Conservation (phyloP, 345 rosid species). For the Sonneratia caseolaris region DNA sequence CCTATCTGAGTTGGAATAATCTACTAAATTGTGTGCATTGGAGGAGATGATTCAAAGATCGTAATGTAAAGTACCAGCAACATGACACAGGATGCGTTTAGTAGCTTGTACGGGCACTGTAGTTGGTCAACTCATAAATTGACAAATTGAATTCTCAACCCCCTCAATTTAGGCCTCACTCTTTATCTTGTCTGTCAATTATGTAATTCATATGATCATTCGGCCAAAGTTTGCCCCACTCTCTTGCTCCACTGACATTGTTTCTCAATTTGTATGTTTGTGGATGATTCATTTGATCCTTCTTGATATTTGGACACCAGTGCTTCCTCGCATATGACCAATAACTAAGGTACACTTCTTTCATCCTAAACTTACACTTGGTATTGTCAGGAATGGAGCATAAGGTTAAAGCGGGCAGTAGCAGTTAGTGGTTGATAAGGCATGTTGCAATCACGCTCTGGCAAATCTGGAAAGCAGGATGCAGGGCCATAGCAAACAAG, state of each 20-base stretch:
- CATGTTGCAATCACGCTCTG: neutral
- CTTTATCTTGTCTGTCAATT: neutral
- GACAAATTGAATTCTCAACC: neutral
- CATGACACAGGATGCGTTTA: neutral
- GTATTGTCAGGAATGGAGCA: neutral
- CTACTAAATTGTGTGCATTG: neutral
- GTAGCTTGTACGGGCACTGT: neutral
- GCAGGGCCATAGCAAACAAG: too few species aligned
- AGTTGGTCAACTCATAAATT: neutral
- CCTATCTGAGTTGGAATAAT: neutral
- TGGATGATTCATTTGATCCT: neutral
- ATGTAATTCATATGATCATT: neutral
- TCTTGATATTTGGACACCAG: neutral
- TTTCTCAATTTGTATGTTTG: neutral
- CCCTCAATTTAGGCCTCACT: neutral
- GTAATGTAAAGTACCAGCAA: neutral
- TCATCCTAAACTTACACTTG: neutral
- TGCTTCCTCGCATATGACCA: neutral
- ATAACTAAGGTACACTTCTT: neutral
- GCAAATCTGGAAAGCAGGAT: neutral
- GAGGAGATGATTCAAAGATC: neutral
- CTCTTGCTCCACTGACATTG: neutral
- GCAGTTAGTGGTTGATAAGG: too few species aligned
- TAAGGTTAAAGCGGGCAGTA: too few species aligned
- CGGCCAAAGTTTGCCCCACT: neutral